These are phyloP conservation scores for Curvularia sp. DNA, from an alignment of 2,329 filamentous ascomycete species.

Conservation along the genomic window DNA sequence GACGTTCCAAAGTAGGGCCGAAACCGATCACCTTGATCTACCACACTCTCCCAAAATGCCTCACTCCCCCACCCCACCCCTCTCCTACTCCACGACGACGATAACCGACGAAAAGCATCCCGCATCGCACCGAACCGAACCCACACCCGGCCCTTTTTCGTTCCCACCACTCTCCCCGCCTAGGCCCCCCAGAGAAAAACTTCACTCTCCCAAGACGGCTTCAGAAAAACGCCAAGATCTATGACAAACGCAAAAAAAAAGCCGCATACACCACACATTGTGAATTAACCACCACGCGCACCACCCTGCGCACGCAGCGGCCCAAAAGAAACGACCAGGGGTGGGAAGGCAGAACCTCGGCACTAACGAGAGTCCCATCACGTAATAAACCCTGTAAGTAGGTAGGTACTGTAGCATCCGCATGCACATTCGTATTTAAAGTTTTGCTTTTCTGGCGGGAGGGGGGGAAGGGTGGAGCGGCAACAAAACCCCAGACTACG, in stretches of 20 bases:
- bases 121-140: neutral
- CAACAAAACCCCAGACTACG: too few species aligned
- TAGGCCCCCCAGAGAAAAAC: neutral
- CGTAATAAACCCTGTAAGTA: too few species aligned
- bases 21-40: neutral
- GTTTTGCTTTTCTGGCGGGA: too few species aligned
- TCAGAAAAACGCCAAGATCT: neutral
- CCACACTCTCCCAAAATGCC: neutral
- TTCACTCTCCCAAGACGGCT: neutral
- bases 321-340: too few species aligned
- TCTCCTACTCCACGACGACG: neutral
- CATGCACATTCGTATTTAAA: too few species aligned
- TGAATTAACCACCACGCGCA: too few species aligned
- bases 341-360: too few species aligned
- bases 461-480: too few species aligned
- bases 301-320: too few species aligned
- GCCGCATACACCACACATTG: too few species aligned
- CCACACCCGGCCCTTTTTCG: neutral
- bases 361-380: neutral
- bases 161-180: neutral
- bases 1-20: neutral
- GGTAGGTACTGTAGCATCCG: too few species aligned
- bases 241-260: neutral
- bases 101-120: neutral
- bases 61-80: neutral